Base-by-base conservation (phyloP, 768 basidiomycete species). In the Termitomyces sp. region DNA sequence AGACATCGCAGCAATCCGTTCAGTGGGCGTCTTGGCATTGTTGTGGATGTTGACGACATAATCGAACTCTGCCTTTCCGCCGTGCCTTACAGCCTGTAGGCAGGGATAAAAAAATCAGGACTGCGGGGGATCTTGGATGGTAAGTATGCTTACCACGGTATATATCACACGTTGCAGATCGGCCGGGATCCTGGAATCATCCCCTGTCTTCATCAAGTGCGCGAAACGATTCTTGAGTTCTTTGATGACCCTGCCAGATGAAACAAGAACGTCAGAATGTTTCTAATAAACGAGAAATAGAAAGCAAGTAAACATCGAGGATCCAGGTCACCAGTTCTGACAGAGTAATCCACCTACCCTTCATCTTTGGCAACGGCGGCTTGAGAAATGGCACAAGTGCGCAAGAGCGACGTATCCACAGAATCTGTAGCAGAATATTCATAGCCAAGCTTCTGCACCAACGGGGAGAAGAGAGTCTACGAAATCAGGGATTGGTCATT, bases 401-500 rank as follows among this genome's bases (percentile, higher is more conserved):
- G 83, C 48, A 98, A 73, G 58, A 86, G 82, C 9, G 84, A 77
- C 15, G 75, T 77, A 59, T 89, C 93, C 7, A 81, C 73, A 7
- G 83, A 73, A 46, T 99, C 96, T 11, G 71, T 71, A 11, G 76
- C 73, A 5, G 73, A 67, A 65, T 88, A 89, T 41, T 91, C 87
- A 63, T 84, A 95, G 5, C 94, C 94, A 31, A 97, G 77, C 59
- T 76, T 79, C 35, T 89, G 73, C 32, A 91, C 88, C 44, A 97
- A 68, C 3, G 96, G 96, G 45, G 74, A 75, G 69, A 90, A 88
- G 20, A 89, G 72, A 20, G 66, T 64, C 89, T 89, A 55, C 6
- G 54, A n/a, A 47, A 9, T 56, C 20, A 11, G 38, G 35, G 49
- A 38, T 35, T 16, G 32, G 16, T 44, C 60, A 35, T 59, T 27